Evolutionary conservation across 164 flowering plant species (phyloP).

Genomic region (Amborella trichopoda): DNA sequence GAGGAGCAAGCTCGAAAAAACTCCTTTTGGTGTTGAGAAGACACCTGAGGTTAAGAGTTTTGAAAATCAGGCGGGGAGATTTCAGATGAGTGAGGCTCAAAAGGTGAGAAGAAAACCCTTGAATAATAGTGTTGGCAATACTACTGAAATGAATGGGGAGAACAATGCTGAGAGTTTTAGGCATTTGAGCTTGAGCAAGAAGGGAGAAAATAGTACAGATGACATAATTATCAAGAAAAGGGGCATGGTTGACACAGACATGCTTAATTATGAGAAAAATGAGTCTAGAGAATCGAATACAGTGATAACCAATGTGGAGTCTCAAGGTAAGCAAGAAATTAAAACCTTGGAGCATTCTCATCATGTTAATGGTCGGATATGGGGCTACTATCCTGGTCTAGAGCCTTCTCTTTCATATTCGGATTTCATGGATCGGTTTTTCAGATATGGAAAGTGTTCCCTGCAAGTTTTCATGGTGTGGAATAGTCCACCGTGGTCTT

Average conservation of each 20-base stretch:
- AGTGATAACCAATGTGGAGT: constrained; percentile 7
- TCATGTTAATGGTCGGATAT: constrained; percentile 73
- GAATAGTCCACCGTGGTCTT: constrained; percentile 95
- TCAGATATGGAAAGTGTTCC: constrained; percentile 48
- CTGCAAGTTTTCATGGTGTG: constrained; percentile 85
- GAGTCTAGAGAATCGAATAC: too few species aligned
- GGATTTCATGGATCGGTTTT: constrained; percentile 64
- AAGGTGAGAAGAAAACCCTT: constrained; percentile 29
- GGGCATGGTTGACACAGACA: neutral
- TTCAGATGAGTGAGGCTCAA: constrained; percentile 15
- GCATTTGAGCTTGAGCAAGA: too few species aligned
- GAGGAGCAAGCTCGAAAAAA: constrained; percentile 35
- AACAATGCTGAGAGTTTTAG: too few species aligned
- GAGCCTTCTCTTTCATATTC: constrained; percentile 47
- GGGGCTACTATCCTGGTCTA: constrained; percentile 90
- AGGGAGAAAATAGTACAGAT: too few species aligned
- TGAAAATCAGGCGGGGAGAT: too few species aligned
- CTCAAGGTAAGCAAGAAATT: constrained; percentile 7
- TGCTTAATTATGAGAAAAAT: neutral
- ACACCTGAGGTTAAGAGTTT: too few species aligned
- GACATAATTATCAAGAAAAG: too few species aligned
- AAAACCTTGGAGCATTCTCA: constrained; percentile 13
- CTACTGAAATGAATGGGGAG: too few species aligned
- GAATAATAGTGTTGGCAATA: constrained; percentile 14
- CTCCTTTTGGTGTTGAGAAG: constrained; percentile 37